Evolutionary conservation across 108 stramenopile species (phyloP), one percentile per base, ranked within the genome.

Genomic region (Cyclotella atomus): DNA sequence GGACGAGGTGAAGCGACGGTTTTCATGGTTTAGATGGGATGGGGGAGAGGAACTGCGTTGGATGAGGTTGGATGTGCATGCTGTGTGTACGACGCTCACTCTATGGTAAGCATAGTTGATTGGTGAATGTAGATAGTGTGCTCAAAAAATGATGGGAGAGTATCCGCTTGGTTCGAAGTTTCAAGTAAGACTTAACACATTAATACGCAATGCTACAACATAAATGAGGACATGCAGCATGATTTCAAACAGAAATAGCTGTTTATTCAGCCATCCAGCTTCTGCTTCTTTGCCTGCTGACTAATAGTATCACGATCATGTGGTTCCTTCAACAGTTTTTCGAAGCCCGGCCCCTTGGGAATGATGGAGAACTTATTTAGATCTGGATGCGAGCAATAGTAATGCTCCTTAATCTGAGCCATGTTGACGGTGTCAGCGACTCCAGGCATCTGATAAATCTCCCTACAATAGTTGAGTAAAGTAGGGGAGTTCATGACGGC

Each of bases 351-450:
- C 5, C 94, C 90, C n/a, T 83, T 81, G 30, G 94, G 91, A 50
- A 95, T 82, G 30, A 95, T 89, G 34, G 88, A 89, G 53, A 86
- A 94, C 57, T 88, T 91, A 83, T 95, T 95, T 83, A 88, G 84
- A 79, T 89, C 87, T 0, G 89, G 86, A 66, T 95, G 91, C 2
- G 91, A 92, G 29, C 93, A 88, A 70, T 87, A 98, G 71, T 97
- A 98, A 71, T 98, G 97, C 23, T 87, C 91, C 84, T 97, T 97
- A 79, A 97, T 97, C 72, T 97, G 92, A 19, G 97, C 88, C 96
- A 99, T 96, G 60, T 97, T 75, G 28, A 97, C 83, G 8, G 95
- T 95, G 28, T 88, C 83, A 3, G 87, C 86, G 19, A 99, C 81
- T 20, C 96, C 96, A 16, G 81, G 79, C 83, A 91, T 92, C 66